Evolutionary conservation across 768 basidiomycete species (phyloP).

Genomic region (Naganishia onofrii): DNA sequence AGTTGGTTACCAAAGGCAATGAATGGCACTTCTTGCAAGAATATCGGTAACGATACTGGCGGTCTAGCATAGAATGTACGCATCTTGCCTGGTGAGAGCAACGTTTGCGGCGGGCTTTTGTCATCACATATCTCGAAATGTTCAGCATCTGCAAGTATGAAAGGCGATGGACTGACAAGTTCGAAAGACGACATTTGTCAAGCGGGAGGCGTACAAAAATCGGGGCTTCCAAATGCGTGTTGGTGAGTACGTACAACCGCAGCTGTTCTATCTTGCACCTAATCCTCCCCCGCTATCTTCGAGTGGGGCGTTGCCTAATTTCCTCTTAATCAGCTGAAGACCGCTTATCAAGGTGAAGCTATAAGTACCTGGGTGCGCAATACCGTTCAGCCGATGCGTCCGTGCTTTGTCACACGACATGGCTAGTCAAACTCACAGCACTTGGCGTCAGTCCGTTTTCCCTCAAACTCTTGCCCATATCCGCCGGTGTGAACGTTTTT

Average conservation of each 20-base stretch:
- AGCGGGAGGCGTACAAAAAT: too few species aligned
- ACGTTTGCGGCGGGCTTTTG: too few species aligned
- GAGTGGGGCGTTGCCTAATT: neutral
- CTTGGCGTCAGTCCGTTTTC: slow-evolving; percentile 88
- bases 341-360: neutral
- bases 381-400: neutral
- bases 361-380: neutral
- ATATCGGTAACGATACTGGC: too few species aligned
- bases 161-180: too few species aligned
- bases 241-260: neutral
- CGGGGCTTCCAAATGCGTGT: neutral
- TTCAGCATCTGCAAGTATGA: too few species aligned
- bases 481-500: slow-evolving; percentile 70
- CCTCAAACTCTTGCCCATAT: slow-evolving; percentile 74
- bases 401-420: neutral
- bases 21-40: too few species aligned
- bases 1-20: too few species aligned
- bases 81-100: too few species aligned
- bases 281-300: neutral
- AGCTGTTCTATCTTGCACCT: neutral
- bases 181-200: too few species aligned
- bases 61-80: too few species aligned
- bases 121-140: too few species aligned
- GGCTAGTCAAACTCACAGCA: slow-evolving; percentile 59
- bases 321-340: neutral